phyloP scores from a whole-genome alignment of 129 eudicot genomes.

The Oenanthe sinensis region DNA sequence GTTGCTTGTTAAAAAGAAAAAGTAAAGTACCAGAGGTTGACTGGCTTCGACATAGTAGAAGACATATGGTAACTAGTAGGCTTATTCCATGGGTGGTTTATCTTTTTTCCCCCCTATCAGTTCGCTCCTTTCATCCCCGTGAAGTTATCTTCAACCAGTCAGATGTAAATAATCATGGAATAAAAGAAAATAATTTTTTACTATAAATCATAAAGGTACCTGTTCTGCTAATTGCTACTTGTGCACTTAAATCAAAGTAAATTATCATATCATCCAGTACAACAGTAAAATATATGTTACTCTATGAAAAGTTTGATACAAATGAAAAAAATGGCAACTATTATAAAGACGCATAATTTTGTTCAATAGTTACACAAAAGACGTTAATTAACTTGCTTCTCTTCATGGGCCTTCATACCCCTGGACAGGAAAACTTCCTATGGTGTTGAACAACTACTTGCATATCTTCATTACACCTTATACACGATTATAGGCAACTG shows the following conservation, averaged over 20 bases:
- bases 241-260: neutral
- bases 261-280: neutral
- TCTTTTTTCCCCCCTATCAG: no score
- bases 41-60: no score
- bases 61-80: no score
- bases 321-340: neutral
- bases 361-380: neutral
- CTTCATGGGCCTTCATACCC: neutral
- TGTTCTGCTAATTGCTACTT: neutral
- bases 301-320: neutral
- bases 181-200: no score
- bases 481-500: constrained; percentile 81
- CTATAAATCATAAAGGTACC: neutral
- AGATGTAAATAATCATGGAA: no score
- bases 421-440: neutral
- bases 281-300: neutral
- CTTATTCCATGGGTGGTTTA: no score
- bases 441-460: neutral
- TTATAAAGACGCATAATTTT: neutral
- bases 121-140: no score
- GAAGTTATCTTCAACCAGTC: no score
- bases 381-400: neutral
- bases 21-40: no score
- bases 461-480: constrained; percentile 16
- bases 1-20: no score